These are phyloP conservation scores for Fusarium papillatum DNA, from an alignment of 2,329 filamentous ascomycete genomes.

Conservation along the genomic window DNA sequence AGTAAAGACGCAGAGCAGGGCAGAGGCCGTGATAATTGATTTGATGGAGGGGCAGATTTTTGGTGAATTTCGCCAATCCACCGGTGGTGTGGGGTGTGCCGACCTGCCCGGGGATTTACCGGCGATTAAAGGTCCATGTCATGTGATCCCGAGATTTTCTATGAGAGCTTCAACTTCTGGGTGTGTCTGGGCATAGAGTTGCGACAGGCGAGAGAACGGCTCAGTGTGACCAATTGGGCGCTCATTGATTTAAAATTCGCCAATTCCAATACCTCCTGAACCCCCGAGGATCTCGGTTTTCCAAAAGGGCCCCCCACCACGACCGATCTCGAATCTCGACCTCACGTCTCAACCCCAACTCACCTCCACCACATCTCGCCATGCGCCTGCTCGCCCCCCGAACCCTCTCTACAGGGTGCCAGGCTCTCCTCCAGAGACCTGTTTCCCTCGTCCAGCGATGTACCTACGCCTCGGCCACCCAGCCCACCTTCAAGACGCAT, in stretches of 20 bases:
- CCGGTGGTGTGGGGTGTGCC: conserved; percentile 52
- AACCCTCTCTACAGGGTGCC: conserved; percentile 39
- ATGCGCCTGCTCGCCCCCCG: conserved; percentile 46
- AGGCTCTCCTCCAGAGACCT: conserved; percentile 26
- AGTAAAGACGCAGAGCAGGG: conserved; percentile 31
- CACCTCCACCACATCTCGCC: conserved; percentile 13
- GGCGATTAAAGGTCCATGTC: conserved; percentile 44
- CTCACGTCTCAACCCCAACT: conserved; percentile 10
- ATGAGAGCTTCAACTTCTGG: conserved; percentile 36
- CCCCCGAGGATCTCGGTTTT: not conserved
- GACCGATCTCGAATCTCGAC: conserved; percentile 7
- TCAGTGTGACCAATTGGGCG: conserved; percentile 25
- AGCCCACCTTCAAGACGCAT: conserved; percentile 42
- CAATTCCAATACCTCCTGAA: not conserved
- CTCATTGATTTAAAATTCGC: not conserved
- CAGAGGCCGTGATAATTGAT: conserved; percentile 34
- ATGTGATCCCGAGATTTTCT: conserved; percentile 55
- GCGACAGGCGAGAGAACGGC: conserved; percentile 29
- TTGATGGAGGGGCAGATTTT: conserved; percentile 58
- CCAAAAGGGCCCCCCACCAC: not conserved
- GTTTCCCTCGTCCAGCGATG: conserved; percentile 24
- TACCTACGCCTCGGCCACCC: conserved; percentile 28
- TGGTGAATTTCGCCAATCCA: conserved; percentile 57
- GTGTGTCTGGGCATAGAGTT: conserved; percentile 16
- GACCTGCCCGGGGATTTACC: conserved; percentile 50